These are phyloP conservation scores for Nicotiana obtusifolia DNA, from an alignment of 257 asterid species.

Conservation along the genomic window DNA sequence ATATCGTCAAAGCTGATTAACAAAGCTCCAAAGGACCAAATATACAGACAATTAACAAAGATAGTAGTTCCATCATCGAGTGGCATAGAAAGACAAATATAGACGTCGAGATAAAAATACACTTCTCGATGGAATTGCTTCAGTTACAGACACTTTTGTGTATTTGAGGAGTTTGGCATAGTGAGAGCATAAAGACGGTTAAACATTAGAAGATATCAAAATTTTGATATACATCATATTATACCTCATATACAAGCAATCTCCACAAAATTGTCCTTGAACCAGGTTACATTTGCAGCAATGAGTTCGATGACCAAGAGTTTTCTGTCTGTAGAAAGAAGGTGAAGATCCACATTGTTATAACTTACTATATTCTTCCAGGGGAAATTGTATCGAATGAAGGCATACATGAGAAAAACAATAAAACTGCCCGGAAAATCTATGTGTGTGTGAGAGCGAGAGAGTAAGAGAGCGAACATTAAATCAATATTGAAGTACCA, in stretches of 20 bases:
- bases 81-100: constrained; percentile 2
- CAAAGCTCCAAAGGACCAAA: background rate
- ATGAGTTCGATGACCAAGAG: constrained; percentile 83
- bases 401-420: background rate
- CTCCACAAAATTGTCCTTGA: constrained; percentile 99
- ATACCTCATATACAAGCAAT: constrained; percentile 95
- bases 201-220: background rate
- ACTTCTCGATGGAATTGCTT: background rate
- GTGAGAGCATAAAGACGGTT: background rate
- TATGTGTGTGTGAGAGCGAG: background rate
- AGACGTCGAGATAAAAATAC: background rate
- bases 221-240: background rate
- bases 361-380: background rate
- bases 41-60: background rate
- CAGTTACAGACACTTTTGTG: background rate
- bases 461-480: background rate
- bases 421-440: background rate
- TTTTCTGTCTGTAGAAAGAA: constrained; percentile 72
- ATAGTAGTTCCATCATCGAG: background rate
- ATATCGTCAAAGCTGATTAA: background rate
- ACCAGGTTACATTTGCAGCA: constrained; percentile 71
- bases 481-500: background rate
- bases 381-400: background rate
- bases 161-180: background rate
- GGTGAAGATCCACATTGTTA: background rate